These are phyloP conservation scores for Spergularia bocconei DNA, from an alignment of 148 eudicot genomes.

Conservation along the genomic window DNA sequence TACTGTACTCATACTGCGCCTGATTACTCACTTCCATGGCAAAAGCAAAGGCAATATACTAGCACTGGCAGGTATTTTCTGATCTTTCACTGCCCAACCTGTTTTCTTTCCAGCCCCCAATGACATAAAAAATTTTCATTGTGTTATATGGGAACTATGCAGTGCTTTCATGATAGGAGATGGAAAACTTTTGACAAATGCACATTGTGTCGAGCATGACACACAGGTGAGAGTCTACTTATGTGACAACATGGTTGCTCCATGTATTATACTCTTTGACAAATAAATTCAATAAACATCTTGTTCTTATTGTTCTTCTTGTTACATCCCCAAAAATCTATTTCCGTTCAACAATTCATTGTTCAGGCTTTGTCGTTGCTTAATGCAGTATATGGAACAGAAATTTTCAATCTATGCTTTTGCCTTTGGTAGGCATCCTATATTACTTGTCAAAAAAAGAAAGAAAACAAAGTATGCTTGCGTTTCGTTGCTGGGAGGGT, in stretches of 20 bases:
- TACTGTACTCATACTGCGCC: slow-evolving; percentile 95
- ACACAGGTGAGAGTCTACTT: slow-evolving; percentile 61
- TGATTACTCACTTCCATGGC: slow-evolving; percentile 98
- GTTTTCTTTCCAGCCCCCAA: neutral
- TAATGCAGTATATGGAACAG: neutral
- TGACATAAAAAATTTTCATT: neutral
- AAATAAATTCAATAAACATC: neutral
- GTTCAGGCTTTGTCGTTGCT: neutral
- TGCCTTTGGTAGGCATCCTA: too few species aligned
- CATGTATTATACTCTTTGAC: neutral
- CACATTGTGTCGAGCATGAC: slow-evolving; percentile 91
- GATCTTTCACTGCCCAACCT: slow-evolving; percentile 1
- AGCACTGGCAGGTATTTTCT: slow-evolving; percentile 87
- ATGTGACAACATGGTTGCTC: neutral
- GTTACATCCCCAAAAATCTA: neutral
- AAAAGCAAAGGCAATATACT: slow-evolving; percentile 87
- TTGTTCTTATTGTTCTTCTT: neutral
- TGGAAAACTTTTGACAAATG: slow-evolving; percentile 94
- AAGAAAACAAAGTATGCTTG: neutral
- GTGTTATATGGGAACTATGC: slow-evolving; percentile 31
- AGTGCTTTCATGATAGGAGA: slow-evolving; percentile 99
- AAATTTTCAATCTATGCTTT: too few species aligned
- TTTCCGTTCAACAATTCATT: neutral
- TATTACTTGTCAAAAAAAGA: too few species aligned
- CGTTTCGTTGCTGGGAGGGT: slow-evolving; percentile 8